Percentiles rank a stretch among this genome's conserved stretches.
phyloP scores from a whole-genome alignment of 2,329 filamentous ascomycete genomes.

The Zymoseptoria ardabiliae region DNA sequence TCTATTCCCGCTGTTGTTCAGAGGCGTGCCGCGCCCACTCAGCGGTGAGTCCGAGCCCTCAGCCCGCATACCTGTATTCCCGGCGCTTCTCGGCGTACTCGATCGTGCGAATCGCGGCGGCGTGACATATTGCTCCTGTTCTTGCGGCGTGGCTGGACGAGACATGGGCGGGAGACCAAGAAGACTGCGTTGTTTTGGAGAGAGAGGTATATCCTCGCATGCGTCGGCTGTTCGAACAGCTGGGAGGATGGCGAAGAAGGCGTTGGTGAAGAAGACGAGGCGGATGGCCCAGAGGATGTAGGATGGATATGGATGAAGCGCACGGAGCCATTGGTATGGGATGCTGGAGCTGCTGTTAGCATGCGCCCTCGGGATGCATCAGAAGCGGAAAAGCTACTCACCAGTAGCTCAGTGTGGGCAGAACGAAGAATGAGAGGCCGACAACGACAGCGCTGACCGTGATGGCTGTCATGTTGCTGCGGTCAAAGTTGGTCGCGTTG shows the following conservation, averaged over 20 bases:
- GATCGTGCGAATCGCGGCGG: constrained; percentile 81
- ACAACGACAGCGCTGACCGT: constrained; percentile 58
- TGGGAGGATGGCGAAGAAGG: constrained; percentile 62
- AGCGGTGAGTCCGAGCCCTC: constrained; percentile 47
- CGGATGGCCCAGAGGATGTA: constrained; percentile 45
- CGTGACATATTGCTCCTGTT: constrained; percentile 68
- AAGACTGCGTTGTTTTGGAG: constrained; percentile 75
- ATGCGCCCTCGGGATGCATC: not conserved
- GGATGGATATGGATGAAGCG: constrained; percentile 19
- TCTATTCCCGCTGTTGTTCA: constrained; percentile 4
- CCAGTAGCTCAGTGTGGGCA: constrained; percentile 11
- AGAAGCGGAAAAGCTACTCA: constrained; percentile 6
- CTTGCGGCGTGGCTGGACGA: constrained; percentile 57
- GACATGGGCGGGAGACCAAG: constrained; percentile 68
- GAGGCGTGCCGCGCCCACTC: constrained; percentile 43
- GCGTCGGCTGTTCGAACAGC: constrained; percentile 67
- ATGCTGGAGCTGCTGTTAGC: constrained; percentile 9
- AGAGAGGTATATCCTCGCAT: constrained; percentile 82
- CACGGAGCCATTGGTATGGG: constrained; percentile 12
- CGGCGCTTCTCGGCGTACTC: constrained; percentile 57
- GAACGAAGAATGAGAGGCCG: constrained; percentile 41
- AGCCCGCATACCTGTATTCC: constrained; percentile 35
- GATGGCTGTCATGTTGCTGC: constrained; percentile 65
- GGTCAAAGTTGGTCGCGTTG: constrained; percentile 68
- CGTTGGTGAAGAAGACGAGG: constrained; percentile 54